These are phyloP conservation scores for Prunus fruticosa DNA, from an alignment of 306 rosid species.

Conservation along the genomic window DNA sequence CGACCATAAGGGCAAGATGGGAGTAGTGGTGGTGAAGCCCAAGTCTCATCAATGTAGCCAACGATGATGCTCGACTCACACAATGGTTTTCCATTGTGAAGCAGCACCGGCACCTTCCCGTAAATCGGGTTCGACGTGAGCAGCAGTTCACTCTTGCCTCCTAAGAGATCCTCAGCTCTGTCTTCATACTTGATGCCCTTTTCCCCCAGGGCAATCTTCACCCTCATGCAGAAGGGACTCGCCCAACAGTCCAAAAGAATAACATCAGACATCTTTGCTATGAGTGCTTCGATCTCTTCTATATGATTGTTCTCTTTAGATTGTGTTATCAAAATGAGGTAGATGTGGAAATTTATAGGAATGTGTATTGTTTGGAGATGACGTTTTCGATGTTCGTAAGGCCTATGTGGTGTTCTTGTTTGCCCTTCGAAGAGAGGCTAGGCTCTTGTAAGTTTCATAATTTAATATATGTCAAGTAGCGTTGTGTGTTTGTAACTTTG, in stretches of 20 bases:
- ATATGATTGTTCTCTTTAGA: neutral
- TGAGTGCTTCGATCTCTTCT: neutral
- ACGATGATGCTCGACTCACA: slow-evolving; percentile 49
- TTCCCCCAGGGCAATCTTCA: slow-evolving; percentile 53
- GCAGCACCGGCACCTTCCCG: slow-evolving; percentile 56
- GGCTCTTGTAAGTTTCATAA: neutral
- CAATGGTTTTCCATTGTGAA: slow-evolving; percentile 54
- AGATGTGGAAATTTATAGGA: neutral
- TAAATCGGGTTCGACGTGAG: slow-evolving; percentile 60
- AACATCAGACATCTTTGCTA: slow-evolving; percentile 43
- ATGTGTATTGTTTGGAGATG: neutral
- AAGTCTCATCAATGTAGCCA: slow-evolving; percentile 47
- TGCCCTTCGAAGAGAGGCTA: neutral
- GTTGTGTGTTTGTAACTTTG: neutral
- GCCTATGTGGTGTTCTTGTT: neutral
- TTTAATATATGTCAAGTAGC: neutral
- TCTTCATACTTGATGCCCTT: slow-evolving; percentile 39
- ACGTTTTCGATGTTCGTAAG: neutral
- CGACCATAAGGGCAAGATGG: slow-evolving; percentile 48
- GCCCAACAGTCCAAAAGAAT: slow-evolving; percentile 50
- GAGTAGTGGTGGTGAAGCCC: slow-evolving; percentile 53
- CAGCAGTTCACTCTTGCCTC: slow-evolving; percentile 57
- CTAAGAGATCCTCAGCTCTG: slow-evolving; percentile 61
- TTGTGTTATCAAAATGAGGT: neutral
- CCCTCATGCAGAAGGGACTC: slow-evolving; percentile 62